These are phyloP conservation scores for Luffa acutangula DNA, from an alignment of 306 rosid genomes.

Conservation along the genomic window DNA sequence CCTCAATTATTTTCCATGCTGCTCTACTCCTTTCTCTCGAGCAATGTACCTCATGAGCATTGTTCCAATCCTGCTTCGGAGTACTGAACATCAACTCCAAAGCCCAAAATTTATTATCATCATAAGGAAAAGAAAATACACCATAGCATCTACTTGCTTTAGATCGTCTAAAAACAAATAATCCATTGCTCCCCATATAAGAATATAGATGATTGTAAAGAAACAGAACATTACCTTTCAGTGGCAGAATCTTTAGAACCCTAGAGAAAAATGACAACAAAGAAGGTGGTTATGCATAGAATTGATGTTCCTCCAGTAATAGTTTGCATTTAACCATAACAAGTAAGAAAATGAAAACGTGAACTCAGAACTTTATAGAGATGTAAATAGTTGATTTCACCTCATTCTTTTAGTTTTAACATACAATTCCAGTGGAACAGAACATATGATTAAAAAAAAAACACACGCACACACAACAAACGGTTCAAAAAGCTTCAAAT, in stretches of 20 bases:
- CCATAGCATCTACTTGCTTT: not conserved
- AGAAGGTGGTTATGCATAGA: not conserved
- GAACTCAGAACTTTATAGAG: not conserved
- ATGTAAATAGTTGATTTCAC: not conserved
- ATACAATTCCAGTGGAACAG: not conserved
- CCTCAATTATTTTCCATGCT: conserved; percentile 58
- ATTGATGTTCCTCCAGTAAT: not conserved
- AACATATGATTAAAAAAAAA: not conserved
- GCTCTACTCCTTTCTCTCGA: conserved; percentile 89
- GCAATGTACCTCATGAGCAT: conserved; percentile 58
- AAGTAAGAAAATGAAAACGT: not conserved
- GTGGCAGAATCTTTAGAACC: conserved; percentile 3
- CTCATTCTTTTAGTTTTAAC: not conserved
- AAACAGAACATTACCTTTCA: not conserved
- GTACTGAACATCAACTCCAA: conserved; percentile 23
- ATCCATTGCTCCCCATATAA: not conserved
- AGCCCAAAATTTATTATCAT: not conserved
- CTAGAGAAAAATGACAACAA: not conserved
- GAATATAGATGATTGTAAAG: not conserved
- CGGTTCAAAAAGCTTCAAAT: not conserved
- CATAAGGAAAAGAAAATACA: not conserved
- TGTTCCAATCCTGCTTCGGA: conserved; percentile 33
- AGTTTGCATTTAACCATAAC: not conserved
- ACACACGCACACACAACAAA: not conserved
- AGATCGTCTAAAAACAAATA: not conserved